Conservation (phyloP, 805 yeast species). For the Saturnispora sekii region DNA sequence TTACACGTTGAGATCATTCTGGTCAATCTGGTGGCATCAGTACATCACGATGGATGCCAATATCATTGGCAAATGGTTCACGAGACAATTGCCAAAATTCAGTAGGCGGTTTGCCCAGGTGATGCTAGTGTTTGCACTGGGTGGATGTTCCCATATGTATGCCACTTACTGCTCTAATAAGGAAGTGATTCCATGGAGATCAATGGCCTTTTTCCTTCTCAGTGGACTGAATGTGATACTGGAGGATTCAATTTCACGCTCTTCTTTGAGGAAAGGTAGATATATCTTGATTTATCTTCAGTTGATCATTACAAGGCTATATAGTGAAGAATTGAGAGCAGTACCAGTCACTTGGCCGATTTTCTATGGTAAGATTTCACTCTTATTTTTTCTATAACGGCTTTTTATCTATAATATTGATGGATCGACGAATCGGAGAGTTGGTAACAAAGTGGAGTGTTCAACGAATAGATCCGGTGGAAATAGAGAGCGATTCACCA, state of each 20-base stretch:
- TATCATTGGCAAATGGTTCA: background rate
- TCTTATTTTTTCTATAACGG: background rate
- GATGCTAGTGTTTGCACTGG: slow-evolving; percentile 54
- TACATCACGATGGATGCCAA: slow-evolving; percentile 9
- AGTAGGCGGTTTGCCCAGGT: slow-evolving; percentile 11
- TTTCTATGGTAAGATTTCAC: background rate
- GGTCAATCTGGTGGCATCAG: slow-evolving; percentile 14
- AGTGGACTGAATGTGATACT: slow-evolving; percentile 1
- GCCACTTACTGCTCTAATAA: background rate
- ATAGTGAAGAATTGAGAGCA: background rate
- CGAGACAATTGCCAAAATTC: background rate
- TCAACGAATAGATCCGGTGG: background rate
- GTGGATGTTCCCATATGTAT: background rate
- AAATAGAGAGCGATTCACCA: background rate
- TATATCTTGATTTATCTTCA: background rate
- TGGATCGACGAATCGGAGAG: background rate
- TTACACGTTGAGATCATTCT: slow-evolving; percentile 4
- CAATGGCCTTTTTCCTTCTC: background rate
- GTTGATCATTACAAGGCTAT: background rate
- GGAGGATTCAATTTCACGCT: background rate
- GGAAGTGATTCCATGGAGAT: slow-evolving; percentile 2
- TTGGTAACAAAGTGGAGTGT: background rate
- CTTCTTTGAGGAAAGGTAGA: background rate
- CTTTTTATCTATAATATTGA: background rate
- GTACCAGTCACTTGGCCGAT: background rate